Evolutionary conservation across 2,329 filamentous ascomycete genomes (phyloP).

Genomic region (Phialophora tarda): DNA sequence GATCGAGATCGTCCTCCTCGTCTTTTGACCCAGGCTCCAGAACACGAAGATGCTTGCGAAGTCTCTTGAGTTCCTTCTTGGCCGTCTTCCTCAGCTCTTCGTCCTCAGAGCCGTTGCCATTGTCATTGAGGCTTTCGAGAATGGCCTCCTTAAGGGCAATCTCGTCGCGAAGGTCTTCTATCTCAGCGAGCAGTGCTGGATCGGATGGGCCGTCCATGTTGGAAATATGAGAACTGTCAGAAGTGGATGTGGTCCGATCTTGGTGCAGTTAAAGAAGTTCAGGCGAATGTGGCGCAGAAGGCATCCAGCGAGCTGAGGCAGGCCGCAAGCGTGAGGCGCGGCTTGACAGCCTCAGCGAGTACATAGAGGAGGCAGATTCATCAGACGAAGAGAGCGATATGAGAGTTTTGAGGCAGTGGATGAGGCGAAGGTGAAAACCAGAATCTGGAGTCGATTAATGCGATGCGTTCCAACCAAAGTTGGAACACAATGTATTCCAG

Average conservation of each 20-base stretch:
- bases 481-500: background rate
- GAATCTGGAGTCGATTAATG: background rate
- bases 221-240: background rate
- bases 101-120: constrained; percentile 21
- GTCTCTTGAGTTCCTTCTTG: constrained; percentile 22
- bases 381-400: background rate
- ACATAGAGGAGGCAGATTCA: background rate
- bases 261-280: background rate
- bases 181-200: constrained; percentile 16
- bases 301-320: constrained; percentile 2
- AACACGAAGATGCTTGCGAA: constrained; percentile 23
- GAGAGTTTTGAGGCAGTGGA: background rate
- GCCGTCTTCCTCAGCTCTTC: constrained; percentile 21
- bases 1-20: constrained; percentile 1
- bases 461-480: no score
- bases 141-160: constrained; percentile 34
- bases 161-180: constrained; percentile 34
- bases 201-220: constrained; percentile 28
- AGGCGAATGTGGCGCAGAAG: constrained; percentile 8
- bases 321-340: background rate
- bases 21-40: constrained; percentile 9
- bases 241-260: background rate
- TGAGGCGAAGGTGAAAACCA: background rate
- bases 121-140: constrained; percentile 29
- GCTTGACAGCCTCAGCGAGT: background rate